Conservation (phyloP, 257 asterid genomes). For the Solanum chiquidenum region DNA sequence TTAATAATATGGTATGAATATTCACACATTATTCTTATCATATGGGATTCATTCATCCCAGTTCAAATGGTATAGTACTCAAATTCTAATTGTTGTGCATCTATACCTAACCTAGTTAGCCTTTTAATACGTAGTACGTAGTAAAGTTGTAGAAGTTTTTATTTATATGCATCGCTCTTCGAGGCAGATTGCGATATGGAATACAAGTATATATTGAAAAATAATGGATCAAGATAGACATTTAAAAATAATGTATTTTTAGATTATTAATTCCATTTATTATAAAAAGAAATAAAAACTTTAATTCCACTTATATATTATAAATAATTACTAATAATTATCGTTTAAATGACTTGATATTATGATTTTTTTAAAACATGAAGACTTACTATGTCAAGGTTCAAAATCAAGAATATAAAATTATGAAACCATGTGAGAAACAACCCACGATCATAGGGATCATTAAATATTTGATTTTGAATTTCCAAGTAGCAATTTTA, state of each 20-base stretch:
- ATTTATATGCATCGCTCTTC: background rate
- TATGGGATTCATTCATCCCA: too few species aligned
- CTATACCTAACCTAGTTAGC: background rate
- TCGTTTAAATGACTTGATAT: background rate
- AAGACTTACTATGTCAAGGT: background rate
- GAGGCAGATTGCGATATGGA: too few species aligned
- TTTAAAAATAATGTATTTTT: background rate
- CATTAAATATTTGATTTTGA: background rate
- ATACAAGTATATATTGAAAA: too few species aligned
- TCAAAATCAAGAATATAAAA: background rate
- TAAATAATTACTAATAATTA: background rate
- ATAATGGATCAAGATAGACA: background rate
- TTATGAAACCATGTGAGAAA: background rate
- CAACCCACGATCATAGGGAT: background rate
- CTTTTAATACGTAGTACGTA: background rate
- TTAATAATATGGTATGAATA: too few species aligned
- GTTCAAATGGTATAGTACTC: too few species aligned
- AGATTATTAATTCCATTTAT: background rate
- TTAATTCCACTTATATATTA: too few species aligned
- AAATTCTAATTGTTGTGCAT: background rate
- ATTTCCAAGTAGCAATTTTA: background rate
- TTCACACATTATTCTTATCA: too few species aligned
- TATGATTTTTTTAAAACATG: background rate
- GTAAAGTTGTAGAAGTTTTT: background rate
- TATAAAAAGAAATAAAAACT: too few species aligned